phyloP scores from a whole-genome alignment of 805 yeast genomes.

The Scheffersomyces coipomensis region DNA sequence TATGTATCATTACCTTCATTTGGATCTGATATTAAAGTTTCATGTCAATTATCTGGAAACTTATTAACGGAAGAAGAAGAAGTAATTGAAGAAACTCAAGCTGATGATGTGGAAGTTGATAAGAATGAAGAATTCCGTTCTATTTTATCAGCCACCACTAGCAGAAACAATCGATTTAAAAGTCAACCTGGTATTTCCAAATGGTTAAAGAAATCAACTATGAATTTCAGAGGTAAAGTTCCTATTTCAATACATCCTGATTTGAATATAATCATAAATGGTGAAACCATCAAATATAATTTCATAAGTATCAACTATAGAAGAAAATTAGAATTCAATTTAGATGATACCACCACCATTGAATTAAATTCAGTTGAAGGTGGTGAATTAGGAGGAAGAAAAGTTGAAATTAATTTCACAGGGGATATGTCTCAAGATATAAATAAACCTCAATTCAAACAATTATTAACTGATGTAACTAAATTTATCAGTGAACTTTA shows the following conservation, averaged over 20 bases:
- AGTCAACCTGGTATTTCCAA: constrained; percentile 41
- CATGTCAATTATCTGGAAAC: constrained; percentile 36
- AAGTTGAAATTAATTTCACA: constrained; percentile 48
- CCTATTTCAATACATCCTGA: constrained; percentile 30
- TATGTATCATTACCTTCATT: constrained; percentile 41
- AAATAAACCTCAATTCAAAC: constrained; percentile 18
- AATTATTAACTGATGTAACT: constrained; percentile 21
- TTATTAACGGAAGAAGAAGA: constrained; percentile 17
- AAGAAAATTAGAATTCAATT: constrained; percentile 44
- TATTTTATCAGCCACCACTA: constrained; percentile 16
- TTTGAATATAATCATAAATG: constrained; percentile 38
- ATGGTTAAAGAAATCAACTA: constrained; percentile 35
- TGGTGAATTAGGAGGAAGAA: constrained; percentile 57
- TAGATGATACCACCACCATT: constrained; percentile 28
- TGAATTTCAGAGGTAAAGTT: constrained; percentile 43
- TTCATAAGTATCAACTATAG: constrained; percentile 44
- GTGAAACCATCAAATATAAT: constrained; percentile 39
- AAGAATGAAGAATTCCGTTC: background rate
- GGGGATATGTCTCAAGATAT: constrained; percentile 26
- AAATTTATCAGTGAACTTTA: constrained; percentile 2
- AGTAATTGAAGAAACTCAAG: constrained; percentile 3
- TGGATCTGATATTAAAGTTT: constrained; percentile 44
- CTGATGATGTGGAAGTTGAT: background rate
- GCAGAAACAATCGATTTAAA: constrained; percentile 25
- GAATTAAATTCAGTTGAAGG: constrained; percentile 53